Base-by-base conservation (phyloP, 495 filamentous ascomycete species). In the Melanomma pulvis-pyrius region DNA sequence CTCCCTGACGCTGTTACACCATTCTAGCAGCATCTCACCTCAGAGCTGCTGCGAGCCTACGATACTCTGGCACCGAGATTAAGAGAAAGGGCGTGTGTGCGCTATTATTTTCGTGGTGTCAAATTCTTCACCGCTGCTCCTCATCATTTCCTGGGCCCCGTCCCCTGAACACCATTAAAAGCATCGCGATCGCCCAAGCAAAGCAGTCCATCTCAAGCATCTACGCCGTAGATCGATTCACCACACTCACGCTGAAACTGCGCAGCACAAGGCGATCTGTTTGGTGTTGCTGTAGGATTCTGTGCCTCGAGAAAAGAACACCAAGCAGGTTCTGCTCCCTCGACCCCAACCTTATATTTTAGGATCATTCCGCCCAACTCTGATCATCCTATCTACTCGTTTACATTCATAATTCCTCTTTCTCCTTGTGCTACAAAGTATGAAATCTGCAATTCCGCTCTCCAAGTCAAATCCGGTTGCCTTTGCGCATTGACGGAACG, bases 191-290 rank as follows among this genome's bases (percentile, higher is more conserved):
- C 48, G 48, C 4, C 54, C 63, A 24, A 39, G 50, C 61, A 30
- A 47, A 48, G 50, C 39, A 34, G 19, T 54, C 24, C 19, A 67
- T 61, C 39, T 51, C 49, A 12, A 61, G 29, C 57, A 25, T 36
- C 49, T 61, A 26, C 56, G 39, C 49, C 39, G 54, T 59, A 9
- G 63, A 59, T 59, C 64, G 39, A 50, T 36, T 25, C 25, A n/a
- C 47, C 54, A 25, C 19, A 49, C 56, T 49, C 57, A 25, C 41
- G n/a, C 54, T 67, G 64, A 61, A 61, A 67, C 64, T 47, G 64
- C 64, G 39, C 63, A 67, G 48, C 64, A 48, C 46, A 4, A 24
- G 5, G 47, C 22, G 4, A 6, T 47, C 8, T 19, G 34, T 49
- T 63, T 50, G 8, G 59, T 59, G 8, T 28, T 28, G 34, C 26